A percentile compares a stretch with the other conserved stretches of the same genome.
Evolutionary conservation across 441 rosid genomes (phyloP).

Genomic region (Euphorbia corollata): DNA sequence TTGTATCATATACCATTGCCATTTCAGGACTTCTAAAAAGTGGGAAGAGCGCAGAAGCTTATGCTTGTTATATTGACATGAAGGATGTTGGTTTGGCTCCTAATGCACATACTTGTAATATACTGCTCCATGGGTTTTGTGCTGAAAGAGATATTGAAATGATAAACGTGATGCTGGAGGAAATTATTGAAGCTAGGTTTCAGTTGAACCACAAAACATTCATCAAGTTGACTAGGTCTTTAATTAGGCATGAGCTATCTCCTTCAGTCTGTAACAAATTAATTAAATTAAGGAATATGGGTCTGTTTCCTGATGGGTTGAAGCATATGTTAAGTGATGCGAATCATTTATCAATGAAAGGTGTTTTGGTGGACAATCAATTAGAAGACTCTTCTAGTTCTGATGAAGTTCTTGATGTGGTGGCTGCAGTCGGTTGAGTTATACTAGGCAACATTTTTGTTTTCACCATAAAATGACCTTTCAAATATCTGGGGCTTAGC

Average conservation of each 20-base stretch:
- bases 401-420: conserved; percentile 30
- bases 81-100: conserved; percentile 45
- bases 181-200: conserved; percentile 37
- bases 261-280: conserved; percentile 30
- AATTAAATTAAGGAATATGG: conserved; percentile 31
- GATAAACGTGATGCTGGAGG: conserved; percentile 37
- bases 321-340: conserved; percentile 14
- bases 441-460: neutral
- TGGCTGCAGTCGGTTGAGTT: conserved; percentile 33
- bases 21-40: conserved; percentile 48
- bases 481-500: conserved; percentile 2
- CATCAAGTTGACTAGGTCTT: conserved; percentile 26
- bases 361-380: conserved; percentile 20
- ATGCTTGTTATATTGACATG: conserved; percentile 40
- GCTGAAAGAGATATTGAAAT: conserved; percentile 37
- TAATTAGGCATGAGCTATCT: conserved; percentile 26
- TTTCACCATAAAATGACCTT: neutral
- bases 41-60: conserved; percentile 49
- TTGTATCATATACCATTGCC: conserved; percentile 52
- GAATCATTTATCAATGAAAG: conserved; percentile 10
- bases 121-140: conserved; percentile 44
- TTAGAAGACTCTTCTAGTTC: conserved; percentile 28
- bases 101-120: conserved; percentile 30
- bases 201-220: conserved; percentile 31
- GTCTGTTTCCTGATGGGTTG: conserved; percentile 25